phyloP scores from a whole-genome alignment of 306 rosid species.

The Pyrus bretschneideri region DNA sequence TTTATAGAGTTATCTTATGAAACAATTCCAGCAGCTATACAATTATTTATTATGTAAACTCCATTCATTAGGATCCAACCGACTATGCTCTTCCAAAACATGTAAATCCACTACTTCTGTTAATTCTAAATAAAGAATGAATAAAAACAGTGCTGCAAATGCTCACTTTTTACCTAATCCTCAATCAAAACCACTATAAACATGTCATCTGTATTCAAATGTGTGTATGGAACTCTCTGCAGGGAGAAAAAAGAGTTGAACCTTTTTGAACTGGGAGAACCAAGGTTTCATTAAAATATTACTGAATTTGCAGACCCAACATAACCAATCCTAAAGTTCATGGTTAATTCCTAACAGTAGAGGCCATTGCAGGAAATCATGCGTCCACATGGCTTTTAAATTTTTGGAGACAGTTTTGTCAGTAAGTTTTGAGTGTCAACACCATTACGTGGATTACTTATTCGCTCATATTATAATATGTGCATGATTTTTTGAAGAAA shows the following conservation, averaged over 20 bases:
- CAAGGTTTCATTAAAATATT: not conserved
- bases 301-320: not conserved
- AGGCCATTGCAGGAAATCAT: not conserved
- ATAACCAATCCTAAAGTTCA: not conserved
- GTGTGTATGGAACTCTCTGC: not conserved
- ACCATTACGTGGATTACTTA: too few species aligned
- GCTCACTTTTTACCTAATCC: constrained; percentile 7
- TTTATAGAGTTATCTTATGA: not conserved
- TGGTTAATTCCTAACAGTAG: not conserved
- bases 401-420: not conserved
- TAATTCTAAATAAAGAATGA: not conserved
- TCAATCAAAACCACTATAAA: not conserved
- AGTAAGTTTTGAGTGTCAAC: too few species aligned
- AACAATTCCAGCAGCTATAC: not conserved
- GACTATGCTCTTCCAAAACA: constrained; percentile 5
- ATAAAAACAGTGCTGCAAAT: not conserved
- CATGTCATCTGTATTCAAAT: not conserved
- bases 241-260: not conserved
- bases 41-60: not conserved
- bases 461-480: too few species aligned
- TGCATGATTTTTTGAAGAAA: too few species aligned
- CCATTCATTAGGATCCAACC: not conserved
- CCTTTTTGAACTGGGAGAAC: constrained; percentile 1
- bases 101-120: constrained; percentile 1
- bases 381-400: not conserved